Evolutionary conservation across 768 basidiomycete genomes (phyloP).

Genomic region (Arthromyces matolae): DNA sequence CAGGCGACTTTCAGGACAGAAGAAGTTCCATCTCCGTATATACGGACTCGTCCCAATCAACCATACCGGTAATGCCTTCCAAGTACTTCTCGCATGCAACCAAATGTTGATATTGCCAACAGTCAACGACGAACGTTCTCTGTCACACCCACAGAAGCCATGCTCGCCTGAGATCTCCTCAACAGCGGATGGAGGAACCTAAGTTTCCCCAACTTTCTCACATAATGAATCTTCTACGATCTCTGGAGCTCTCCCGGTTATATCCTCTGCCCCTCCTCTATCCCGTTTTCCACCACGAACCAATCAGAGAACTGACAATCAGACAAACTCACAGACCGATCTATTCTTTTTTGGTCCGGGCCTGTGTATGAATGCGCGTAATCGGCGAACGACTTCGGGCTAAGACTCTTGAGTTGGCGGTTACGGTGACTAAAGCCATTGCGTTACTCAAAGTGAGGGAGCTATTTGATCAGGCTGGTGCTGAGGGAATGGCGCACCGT

Average conservation of each 20-base stretch:
- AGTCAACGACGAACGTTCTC: conserved; percentile 33
- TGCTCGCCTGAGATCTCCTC: conserved; percentile 24
- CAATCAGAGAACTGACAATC: too few relatives aligned
- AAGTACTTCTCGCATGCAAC: conserved; percentile 18
- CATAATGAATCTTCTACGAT: conserved; percentile 28
- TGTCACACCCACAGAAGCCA: conserved; percentile 27
- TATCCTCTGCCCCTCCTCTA: too few relatives aligned
- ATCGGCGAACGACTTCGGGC: conserved; percentile 32
- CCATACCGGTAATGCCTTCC: conserved; percentile 30
- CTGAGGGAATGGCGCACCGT: too few relatives aligned
- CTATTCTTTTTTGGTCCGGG: conserved; percentile 30
- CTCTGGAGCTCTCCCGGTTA: conserved; percentile 31
- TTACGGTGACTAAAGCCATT: conserved; percentile 29
- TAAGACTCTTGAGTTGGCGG: conserved; percentile 34
- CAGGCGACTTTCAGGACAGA: conserved; percentile 27
- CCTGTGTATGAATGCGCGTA: conserved; percentile 31
- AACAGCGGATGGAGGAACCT: conserved; percentile 31
- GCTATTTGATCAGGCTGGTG: conserved; percentile 30
- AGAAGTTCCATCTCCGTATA: conserved; percentile 34
- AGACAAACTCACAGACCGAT: conserved; percentile 29
- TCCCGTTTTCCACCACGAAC: too few relatives aligned
- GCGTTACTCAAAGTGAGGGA: conserved; percentile 28
- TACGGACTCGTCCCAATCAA: conserved; percentile 29
- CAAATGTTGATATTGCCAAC: neutral
- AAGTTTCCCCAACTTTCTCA: conserved; percentile 29